Base-by-base conservation (phyloP, 164 flowering plant species). In the Vitis amurensis region DNA sequence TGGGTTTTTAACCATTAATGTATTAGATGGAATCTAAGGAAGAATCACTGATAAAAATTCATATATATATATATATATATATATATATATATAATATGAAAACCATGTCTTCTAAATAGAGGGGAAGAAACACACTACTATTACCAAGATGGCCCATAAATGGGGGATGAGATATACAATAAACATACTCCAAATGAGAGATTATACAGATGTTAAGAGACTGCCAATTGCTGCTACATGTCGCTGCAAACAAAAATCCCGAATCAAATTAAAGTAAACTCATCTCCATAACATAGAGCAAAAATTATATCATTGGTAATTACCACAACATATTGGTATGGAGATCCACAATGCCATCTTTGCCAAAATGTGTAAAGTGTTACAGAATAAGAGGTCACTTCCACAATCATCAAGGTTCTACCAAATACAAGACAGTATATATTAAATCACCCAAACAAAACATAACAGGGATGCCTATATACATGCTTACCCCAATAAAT, bases 401-500 rank as follows among this genome's bases (percentile, higher is more conserved):
- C 23, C 69, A 17, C 23, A 48, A 62, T 50, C 66, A 58, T 50
- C 6, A 12, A 49, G 73, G 49, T 53, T 63, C 69, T 47, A 17
- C 68, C 16, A 59, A 53, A 44, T 60, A 50, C 59, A 61, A 65
- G n/a, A 63, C 8, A 13, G 7, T 44, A 16, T 53, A 65, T 65
- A 50, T 59, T 1, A 10, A 47, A 60, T 51, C 49, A 60, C 27
- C 53, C 11, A 31, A 68, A 58, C 30, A 61, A 75, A 63, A 67
- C 6, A 31, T 37, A 61, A n/a, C 2, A 4, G 52, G 29, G 76
- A 47, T 48, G 59, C 23, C 63, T 74, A 74, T 78, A 68, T 80
- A 78, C 82, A 84, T 63, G 62, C 79, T 73, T 73, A 79, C 78
- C 77, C 61, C 57, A 66, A 67, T 44, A 50, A 74, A 74, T 82